These are phyloP conservation scores for Bisporella sp. DNA, from an alignment of 2,329 filamentous ascomycete genomes.

Conservation along the genomic window DNA sequence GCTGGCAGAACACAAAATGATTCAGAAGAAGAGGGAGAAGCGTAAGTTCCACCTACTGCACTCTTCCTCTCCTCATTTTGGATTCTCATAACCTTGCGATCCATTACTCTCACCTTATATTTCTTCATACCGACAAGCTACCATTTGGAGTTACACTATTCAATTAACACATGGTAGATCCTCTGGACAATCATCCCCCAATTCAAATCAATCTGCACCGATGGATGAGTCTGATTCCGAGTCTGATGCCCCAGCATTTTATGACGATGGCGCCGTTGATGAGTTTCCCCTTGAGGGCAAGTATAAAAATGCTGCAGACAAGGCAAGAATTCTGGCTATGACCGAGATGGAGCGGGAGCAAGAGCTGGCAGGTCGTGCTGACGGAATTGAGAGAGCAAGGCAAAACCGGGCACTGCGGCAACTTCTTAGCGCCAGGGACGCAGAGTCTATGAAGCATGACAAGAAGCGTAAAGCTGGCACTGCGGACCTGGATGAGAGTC, in stretches of 20 bases:
- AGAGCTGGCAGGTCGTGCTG: slow-evolving; percentile 79
- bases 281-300: slow-evolving; percentile 85
- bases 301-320: slow-evolving; percentile 67
- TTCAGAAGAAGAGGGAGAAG: slow-evolving; percentile 74
- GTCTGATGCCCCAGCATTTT: slow-evolving; percentile 45
- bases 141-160: neutral
- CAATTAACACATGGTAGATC: slow-evolving; percentile 43
- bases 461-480: slow-evolving; percentile 74
- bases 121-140: no score
- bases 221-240: slow-evolving; percentile 91
- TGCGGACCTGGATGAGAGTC: slow-evolving; percentile 71
- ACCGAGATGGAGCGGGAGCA: slow-evolving; percentile 88
- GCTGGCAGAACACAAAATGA: slow-evolving; percentile 42
- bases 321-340: slow-evolving; percentile 73
- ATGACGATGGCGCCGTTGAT: slow-evolving; percentile 46
- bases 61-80: neutral
- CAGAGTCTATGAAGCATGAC: slow-evolving; percentile 45
- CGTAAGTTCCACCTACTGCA: slow-evolving; percentile 49
- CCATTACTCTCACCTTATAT: no score
- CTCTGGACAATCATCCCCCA: slow-evolving; percentile 59
- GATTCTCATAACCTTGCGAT: no score
- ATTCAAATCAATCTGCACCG: slow-evolving; percentile 72
- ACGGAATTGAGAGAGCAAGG: slow-evolving; percentile 72
- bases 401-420: slow-evolving; percentile 79
- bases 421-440: slow-evolving; percentile 62